These are phyloP conservation scores for Mikania micrantha DNA, from an alignment of 129 eudicot genomes.

Conservation along the genomic window DNA sequence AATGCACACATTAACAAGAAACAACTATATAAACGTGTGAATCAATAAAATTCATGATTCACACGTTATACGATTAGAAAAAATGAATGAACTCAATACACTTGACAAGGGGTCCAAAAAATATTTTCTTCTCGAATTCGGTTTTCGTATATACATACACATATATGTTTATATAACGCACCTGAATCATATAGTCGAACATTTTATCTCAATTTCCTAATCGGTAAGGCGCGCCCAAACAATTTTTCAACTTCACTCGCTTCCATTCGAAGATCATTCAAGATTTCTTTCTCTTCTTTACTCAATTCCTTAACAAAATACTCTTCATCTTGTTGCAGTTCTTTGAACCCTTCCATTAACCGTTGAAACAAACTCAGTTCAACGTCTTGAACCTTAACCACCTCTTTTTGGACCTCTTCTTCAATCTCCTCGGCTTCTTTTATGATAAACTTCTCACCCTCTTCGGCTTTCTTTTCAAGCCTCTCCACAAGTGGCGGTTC, in stretches of 20 bases:
- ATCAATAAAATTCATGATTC: too few species aligned
- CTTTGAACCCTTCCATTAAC: slow-evolving; percentile 41
- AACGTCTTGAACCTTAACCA: slow-evolving; percentile 58
- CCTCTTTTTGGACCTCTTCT: slow-evolving; percentile 62
- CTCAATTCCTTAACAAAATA: slow-evolving; percentile 39
- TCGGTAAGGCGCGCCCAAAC: slow-evolving; percentile 62
- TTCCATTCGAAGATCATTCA: slow-evolving; percentile 69
- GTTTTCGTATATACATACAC: slow-evolving; percentile 5
- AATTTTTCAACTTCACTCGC: slow-evolving; percentile 69
- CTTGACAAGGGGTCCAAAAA: neutral
- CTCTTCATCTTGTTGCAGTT: slow-evolving; percentile 39
- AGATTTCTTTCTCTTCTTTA: slow-evolving; percentile 62
- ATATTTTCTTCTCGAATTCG: neutral
- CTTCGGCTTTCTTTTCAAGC: slow-evolving; percentile 67
- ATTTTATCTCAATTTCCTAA: slow-evolving; percentile 61
- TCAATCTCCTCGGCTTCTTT: slow-evolving; percentile 53
- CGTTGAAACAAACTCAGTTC: slow-evolving; percentile 57
- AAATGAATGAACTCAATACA: too few species aligned
- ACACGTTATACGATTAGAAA: too few species aligned
- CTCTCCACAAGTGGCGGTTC: slow-evolving; percentile 87
- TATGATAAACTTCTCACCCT: slow-evolving; percentile 52
- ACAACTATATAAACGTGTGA: too few species aligned
- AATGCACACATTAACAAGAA: too few species aligned
- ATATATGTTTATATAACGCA: slow-evolving; percentile 13
- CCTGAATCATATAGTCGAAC: neutral